Evolutionary conservation across 2,329 filamentous ascomycete genomes (phyloP).

Genomic region (Phialophora expanda): DNA sequence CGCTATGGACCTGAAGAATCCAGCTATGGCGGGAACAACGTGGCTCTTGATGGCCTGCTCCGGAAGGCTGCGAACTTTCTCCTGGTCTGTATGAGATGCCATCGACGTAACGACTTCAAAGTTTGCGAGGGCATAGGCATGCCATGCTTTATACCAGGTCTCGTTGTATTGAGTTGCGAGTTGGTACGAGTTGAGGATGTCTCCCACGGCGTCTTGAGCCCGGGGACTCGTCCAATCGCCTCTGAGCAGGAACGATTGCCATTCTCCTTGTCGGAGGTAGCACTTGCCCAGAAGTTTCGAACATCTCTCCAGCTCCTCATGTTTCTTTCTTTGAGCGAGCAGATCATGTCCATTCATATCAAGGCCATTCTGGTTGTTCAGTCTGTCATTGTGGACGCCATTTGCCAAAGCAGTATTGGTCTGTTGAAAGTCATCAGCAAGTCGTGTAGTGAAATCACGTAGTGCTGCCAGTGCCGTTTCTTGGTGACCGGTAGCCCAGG

Average conservation of each 20-base stretch:
- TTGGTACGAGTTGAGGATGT: conserved; percentile 88
- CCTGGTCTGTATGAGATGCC: conserved; percentile 68
- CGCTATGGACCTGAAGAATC: conserved; percentile 97
- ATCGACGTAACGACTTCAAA: conserved; percentile 95
- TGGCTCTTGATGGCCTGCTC: conserved; percentile 70
- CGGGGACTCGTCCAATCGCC: conserved; percentile 87
- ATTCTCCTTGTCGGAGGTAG: conserved; percentile 94
- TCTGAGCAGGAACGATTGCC: conserved; percentile 84
- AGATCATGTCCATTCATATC: conserved; percentile 50
- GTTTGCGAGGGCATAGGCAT: conserved; percentile 96
- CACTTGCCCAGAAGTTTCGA: conserved; percentile 85
- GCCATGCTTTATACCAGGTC: conserved; percentile 98
- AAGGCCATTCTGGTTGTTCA: conserved; percentile 50
- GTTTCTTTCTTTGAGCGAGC: conserved; percentile 47
- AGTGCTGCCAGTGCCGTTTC: conserved; percentile 65
- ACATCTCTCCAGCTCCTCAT: conserved; percentile 61
- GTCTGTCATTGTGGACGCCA: conserved; percentile 52
- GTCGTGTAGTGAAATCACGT: conserved; percentile 64
- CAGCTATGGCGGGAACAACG: conserved; percentile 90
- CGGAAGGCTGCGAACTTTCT: conserved; percentile 46
- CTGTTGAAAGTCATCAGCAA: conserved; percentile 63
- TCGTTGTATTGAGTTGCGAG: conserved; percentile 93
- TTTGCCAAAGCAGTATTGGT: conserved; percentile 50
- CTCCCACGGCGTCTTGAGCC: conserved; percentile 83
- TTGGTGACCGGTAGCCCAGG: conserved; percentile 83